A percentile compares a stretch with the other conserved stretches of the same genome.
These are phyloP conservation scores for Daldinia sp. DNA, from an alignment of 2,329 filamentous ascomycete species.

Conservation along the genomic window DNA sequence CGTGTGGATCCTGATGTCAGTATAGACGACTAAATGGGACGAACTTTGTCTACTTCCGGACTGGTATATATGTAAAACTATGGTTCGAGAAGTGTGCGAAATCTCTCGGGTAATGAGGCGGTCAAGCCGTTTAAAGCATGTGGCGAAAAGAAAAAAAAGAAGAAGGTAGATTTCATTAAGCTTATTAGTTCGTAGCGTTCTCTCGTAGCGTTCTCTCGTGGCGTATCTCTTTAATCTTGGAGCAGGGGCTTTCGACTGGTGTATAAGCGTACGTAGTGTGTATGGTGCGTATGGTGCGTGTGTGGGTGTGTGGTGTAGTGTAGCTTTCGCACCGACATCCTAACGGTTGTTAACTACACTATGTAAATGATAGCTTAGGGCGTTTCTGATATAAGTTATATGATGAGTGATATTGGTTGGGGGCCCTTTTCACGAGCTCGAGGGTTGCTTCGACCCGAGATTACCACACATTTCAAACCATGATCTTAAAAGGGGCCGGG, in stretches of 20 bases:
- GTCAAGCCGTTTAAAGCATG: conserved; percentile 22
- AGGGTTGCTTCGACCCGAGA: conserved; percentile 48
- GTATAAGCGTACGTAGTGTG: background rate
- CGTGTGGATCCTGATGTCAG: conserved; percentile 36
- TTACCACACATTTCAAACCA: conserved; percentile 45
- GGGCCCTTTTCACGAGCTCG: conserved; percentile 31
- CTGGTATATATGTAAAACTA: conserved; percentile 25
- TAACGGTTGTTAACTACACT: conserved; percentile 26
- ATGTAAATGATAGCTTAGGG: conserved; percentile 27
- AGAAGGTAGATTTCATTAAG: background rate
- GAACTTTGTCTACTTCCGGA: conserved; percentile 27
- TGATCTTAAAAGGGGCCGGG: conserved; percentile 45
- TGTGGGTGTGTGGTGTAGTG: background rate
- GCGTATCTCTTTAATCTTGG: conserved; percentile 26
- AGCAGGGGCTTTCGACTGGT: conserved; percentile 4
- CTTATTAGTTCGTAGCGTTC: too few relatives aligned
- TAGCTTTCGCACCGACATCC: conserved; percentile 11
- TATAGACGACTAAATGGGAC: conserved; percentile 31
- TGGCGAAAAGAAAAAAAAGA: background rate
- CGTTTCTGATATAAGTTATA: conserved; percentile 20
- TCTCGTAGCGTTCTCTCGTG: conserved; percentile 5
- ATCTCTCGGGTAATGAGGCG: conserved; percentile 21
- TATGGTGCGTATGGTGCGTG: background rate
- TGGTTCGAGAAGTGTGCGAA: conserved; percentile 30
- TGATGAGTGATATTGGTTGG: conserved; percentile 36